A percentile compares a stretch with the other conserved stretches of the same genome.
Evolutionary conservation across 148 eudicot species (phyloP).

Genomic region (Amaranthus palmeri): DNA sequence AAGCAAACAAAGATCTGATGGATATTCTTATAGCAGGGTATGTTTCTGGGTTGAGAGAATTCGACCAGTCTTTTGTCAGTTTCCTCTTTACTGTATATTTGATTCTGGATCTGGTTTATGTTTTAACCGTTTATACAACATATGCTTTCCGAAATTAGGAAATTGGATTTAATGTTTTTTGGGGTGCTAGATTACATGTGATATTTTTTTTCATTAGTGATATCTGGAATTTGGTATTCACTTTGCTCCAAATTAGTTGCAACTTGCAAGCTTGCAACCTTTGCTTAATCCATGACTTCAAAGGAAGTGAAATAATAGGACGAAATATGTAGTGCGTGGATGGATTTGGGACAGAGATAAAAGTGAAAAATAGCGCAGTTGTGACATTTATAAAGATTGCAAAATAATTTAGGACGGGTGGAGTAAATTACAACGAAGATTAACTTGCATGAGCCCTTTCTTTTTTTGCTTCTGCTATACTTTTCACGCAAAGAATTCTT

Average conservation of each 20-base stretch:
- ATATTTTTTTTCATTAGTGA: neutral
- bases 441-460: neutral
- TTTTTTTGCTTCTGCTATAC: neutral
- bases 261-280: too few species aligned
- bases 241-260: too few species aligned
- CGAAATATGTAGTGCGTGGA: too few species aligned
- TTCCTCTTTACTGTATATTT: neutral
- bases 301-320: too few species aligned
- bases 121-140: neutral
- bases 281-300: too few species aligned
- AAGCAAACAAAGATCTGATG: constrained; percentile 77
- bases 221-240: neutral
- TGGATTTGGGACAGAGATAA: too few species aligned
- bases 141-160: neutral
- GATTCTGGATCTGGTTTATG: neutral
- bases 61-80: neutral
- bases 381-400: too few species aligned
- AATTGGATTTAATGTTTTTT: neutral
- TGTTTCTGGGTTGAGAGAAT: constrained; percentile 26
- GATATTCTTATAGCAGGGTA: constrained; percentile 84
- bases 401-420: too few species aligned
- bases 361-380: too few species aligned
- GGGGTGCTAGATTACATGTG: neutral
- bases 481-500: neutral
- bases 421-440: neutral